Evolutionary conservation across 1,284 basidiomycete species (phyloP).

Genomic region (Sutorius eximius): DNA sequence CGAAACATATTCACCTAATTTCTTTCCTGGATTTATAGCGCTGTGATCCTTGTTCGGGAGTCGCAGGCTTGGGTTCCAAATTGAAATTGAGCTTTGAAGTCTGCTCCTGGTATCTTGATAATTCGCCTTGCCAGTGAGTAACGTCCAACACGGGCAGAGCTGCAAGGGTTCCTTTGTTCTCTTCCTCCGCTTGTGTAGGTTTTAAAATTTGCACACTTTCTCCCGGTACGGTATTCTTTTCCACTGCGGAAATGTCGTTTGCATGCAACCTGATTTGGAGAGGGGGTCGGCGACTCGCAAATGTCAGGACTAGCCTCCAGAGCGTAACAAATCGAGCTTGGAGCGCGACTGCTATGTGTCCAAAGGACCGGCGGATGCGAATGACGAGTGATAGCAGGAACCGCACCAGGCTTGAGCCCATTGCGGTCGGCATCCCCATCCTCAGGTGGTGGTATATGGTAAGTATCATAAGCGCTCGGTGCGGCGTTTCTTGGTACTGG

Average conservation of each 20-base stretch:
- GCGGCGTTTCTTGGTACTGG: too few relatives aligned
- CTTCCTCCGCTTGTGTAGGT: neutral
- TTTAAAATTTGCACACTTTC: neutral
- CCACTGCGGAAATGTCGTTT: neutral
- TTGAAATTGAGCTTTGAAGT: neutral
- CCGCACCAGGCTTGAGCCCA: slow-evolving; percentile 1
- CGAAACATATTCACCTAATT: neutral
- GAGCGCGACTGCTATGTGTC: slow-evolving; percentile 2
- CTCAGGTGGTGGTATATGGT: neutral
- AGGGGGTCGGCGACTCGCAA: neutral
- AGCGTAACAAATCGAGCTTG: slow-evolving; percentile 3
- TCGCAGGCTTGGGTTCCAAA: slow-evolving; percentile 5
- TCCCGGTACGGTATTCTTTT: too few relatives aligned
- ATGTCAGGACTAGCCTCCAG: slow-evolving; percentile 8
- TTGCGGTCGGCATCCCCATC: neutral
- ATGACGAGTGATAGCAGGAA: slow-evolving; percentile 6
- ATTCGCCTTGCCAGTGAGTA: neutral
- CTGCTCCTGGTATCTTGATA: neutral
- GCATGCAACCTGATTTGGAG: neutral
- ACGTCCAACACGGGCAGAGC: neutral
- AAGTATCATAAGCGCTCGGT: neutral
- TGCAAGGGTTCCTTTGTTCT: neutral
- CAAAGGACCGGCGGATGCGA: neutral
- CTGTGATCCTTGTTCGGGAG: slow-evolving; percentile 13
- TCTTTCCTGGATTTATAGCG: slow-evolving; percentile 7